Evolutionary conservation across 1,284 basidiomycete species (phyloP), one percentile per base, ranked within the genome.

Genomic region (Bondarzewia mesenterica): DNA sequence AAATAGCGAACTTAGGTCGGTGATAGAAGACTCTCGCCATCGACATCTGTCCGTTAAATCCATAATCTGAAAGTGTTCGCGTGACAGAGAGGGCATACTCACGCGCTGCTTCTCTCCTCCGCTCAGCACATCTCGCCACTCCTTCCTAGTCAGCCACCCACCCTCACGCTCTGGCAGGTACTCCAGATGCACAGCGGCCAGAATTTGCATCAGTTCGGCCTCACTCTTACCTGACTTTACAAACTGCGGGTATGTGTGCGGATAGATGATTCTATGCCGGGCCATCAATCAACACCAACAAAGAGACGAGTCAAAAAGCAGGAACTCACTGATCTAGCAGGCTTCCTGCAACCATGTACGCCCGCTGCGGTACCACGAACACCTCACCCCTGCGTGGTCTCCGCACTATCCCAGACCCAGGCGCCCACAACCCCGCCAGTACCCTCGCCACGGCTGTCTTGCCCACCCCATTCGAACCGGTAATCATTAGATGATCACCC

Each of bases 81-180:
- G n/a, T n/a, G n/a, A n/a, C n/a, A n/a, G n/a, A n/a, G n/a, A n/a
- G n/a, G n/a, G n/a, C n/a, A n/a, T 6, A 52, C 81, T 49, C 52
- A 88, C 87, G 58, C 90, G 65, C 66, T 98, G 94, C 68, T 96
- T 97, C 75, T 97, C 94, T 1, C 94, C 94, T 0, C 94, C 94
- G 55, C 89, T 93, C 60, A 93, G 68, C 37, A 95, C 89, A 64
- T 95, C 92, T 57, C 93, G 82, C 94, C 95, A 98, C 65, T 97
- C 94, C 69, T 97, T 97, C 58, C 88, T 71, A 15, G 90, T 88
- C 52, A 74, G 76, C 82, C 90, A 90, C 0, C 93, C 93, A 0
- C 94, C 94, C 65, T 97, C 94, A 29, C 94, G 73, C 21, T 76
- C 76, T 0, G 93, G 89, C 27, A 97, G 64, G 65, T 97, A 97